Evolutionary conservation across 805 yeast genomes (phyloP).

Genomic region (Saccharomycopsis sp.): DNA sequence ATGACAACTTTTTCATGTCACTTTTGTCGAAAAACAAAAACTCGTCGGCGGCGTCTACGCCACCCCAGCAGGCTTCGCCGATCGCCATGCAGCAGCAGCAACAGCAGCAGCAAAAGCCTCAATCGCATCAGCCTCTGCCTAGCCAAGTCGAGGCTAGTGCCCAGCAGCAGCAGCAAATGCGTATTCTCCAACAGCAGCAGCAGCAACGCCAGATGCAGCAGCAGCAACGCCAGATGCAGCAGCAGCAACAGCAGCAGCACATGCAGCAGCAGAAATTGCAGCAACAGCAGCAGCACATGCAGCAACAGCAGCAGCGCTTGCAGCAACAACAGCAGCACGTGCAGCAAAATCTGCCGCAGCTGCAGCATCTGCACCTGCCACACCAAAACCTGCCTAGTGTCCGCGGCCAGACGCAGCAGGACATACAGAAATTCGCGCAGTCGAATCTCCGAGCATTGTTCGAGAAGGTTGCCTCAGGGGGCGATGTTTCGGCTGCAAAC

Average conservation of each 20-base stretch:
- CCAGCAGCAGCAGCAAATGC: slow-evolving; percentile 3
- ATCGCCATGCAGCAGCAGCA: not conserved
- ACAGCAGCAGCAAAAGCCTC: not conserved
- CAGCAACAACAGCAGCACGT: not conserved
- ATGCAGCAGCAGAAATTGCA: slow-evolving; percentile 3
- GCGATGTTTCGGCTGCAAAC: slow-evolving; percentile 19
- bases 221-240: not conserved
- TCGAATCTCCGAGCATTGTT: slow-evolving; percentile 4
- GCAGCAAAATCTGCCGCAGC: slow-evolving; percentile 14
- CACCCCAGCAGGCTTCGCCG: not conserved
- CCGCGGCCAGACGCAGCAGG: slow-evolving; percentile 5
- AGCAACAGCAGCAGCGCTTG: slow-evolving; percentile 6
- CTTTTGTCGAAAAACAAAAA: not conserved
- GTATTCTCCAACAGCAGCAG: slow-evolving; percentile 8
- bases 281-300: slow-evolving; percentile 21
- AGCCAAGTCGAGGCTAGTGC: slow-evolving; percentile 32
- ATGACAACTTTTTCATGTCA: not conserved
- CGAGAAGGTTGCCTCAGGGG: slow-evolving; percentile 12
- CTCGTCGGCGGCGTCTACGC: not conserved
- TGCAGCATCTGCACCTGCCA: slow-evolving; percentile 20
- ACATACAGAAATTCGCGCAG: slow-evolving; percentile 10
- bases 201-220: slow-evolving; percentile 2
- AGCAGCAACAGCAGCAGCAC: slow-evolving; percentile 1
- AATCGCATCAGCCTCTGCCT: slow-evolving; percentile 28
- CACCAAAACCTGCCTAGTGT: slow-evolving; percentile 3